Conservation (phyloP, 2,329 filamentous ascomycete genomes). For the Epichloe uncinata region DNA sequence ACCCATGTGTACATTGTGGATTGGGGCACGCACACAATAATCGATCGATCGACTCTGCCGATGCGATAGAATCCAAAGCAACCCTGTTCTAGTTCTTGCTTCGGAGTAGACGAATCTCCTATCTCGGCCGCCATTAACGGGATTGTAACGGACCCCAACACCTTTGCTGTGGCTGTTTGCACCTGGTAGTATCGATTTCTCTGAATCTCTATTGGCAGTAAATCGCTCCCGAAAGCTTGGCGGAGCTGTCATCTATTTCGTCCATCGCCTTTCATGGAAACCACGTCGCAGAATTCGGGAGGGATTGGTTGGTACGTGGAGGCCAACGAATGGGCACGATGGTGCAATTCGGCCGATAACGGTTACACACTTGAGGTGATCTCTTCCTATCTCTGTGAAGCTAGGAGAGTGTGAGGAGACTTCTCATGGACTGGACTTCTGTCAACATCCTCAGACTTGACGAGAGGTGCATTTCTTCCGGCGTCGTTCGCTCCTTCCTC, state of each 20-base stretch:
- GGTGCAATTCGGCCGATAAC: background rate
- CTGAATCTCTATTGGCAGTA: conserved; percentile 2
- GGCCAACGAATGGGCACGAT: background rate
- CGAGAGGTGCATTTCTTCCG: background rate
- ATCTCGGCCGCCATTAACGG: background rate
- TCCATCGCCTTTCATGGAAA: background rate
- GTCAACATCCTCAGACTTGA: background rate
- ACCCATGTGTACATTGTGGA: background rate
- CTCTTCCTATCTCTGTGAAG: background rate
- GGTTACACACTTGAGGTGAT: background rate
- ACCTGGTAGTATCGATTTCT: conserved; percentile 3
- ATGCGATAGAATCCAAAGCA: background rate
- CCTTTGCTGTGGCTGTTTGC: background rate
- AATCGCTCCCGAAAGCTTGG: conserved; percentile 2
- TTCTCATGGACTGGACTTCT: background rate
- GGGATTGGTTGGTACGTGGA: background rate
- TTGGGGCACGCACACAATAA: background rate
- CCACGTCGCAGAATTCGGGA: background rate
- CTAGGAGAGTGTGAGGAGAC: background rate
- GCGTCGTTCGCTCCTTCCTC: conserved; percentile 1
- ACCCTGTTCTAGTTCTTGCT: background rate
- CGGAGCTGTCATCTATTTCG: background rate
- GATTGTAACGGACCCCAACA: background rate
- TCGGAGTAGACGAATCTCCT: background rate
- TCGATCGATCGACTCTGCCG: background rate